Base-by-base conservation (phyloP, 1,284 basidiomycete species). In the Hymenochaete sp. region DNA sequence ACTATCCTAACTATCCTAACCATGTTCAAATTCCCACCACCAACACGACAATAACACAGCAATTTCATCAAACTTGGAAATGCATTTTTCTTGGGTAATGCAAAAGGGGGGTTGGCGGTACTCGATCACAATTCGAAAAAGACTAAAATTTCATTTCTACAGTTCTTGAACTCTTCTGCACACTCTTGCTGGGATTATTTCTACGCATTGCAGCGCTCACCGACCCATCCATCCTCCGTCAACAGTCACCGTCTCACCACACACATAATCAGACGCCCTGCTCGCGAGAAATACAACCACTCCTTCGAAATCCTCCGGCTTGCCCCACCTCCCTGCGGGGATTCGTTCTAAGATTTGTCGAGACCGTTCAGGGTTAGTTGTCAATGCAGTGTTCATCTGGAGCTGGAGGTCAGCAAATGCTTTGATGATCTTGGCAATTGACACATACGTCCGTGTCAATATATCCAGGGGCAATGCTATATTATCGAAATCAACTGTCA, bases 301-400 rank as follows among this genome's bases (percentile, higher is more conserved):
- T 4, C 93, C 93, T 26, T 86, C 89, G 65, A 97, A 93, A 67
- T 97, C 93, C 35, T 68, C 69, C 1, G 93, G 90, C 25, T 73
- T 66, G 29, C 90, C 93, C 93, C 93, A 97, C 49, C 93, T 71
- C 14, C 81, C 84, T 5, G 87, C 84, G n/a, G 91, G 91, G 54
- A 93, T 95, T 47, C 92, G 79, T 60, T 95, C 92, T 47, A 87
- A 80, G 59, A 97, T 95, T 66, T 97, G 93, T 44, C 80, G 79
- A 48, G 82, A 71, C 42, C 89, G 79, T 33, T 68, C 71, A 29
- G 83, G 78, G 63, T 93, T 82, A 40, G 72, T 68, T 36, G 92
- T 71, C 36, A 93, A 70, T 55, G 75, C 77, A 57, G 84, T 80
- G 63, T 91, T 93, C 85, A 58, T 60, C 80, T 84, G 56, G 46